These are phyloP conservation scores for Lithocarpus polystachyus DNA, from an alignment of 306 rosid species.

Conservation along the genomic window DNA sequence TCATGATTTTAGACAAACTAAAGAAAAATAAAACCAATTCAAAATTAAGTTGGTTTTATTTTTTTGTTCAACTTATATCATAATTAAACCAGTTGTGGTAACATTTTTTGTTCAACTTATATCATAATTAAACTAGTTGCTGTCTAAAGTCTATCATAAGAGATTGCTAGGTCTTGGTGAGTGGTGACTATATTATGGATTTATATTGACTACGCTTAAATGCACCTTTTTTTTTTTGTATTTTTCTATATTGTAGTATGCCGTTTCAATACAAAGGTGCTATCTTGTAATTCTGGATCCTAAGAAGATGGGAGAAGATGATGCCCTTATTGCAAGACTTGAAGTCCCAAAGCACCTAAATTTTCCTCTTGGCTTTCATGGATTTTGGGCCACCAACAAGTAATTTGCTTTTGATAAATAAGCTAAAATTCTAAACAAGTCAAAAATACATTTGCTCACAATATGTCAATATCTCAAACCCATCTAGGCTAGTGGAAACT, in stretches of 20 bases:
- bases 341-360: slow-evolving; percentile 81
- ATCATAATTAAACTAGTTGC: too few relatives aligned
- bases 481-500: too few relatives aligned
- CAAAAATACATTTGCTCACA: too few relatives aligned
- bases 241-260: slow-evolving; percentile 59
- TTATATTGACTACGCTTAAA: too few relatives aligned
- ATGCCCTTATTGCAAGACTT: slow-evolving; percentile 71
- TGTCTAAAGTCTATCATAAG: too few relatives aligned
- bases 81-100: too few relatives aligned
- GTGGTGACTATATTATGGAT: too few relatives aligned
- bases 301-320: slow-evolving; percentile 47
- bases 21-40: too few relatives aligned
- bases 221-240: not conserved
- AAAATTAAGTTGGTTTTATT: not conserved
- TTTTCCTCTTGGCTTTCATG: slow-evolving; percentile 90
- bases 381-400: slow-evolving; percentile 64
- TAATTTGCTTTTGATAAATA: not conserved
- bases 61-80: not conserved
- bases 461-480: too few relatives aligned
- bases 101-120: too few relatives aligned
- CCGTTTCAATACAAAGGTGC: slow-evolving; percentile 28
- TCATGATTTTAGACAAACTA: too few relatives aligned
- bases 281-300: slow-evolving; percentile 22
- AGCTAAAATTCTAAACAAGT: not conserved
- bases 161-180: too few relatives aligned